Conservation (phyloP, 2,329 filamentous ascomycete genomes). For the Aspergillus awamori region DNA sequence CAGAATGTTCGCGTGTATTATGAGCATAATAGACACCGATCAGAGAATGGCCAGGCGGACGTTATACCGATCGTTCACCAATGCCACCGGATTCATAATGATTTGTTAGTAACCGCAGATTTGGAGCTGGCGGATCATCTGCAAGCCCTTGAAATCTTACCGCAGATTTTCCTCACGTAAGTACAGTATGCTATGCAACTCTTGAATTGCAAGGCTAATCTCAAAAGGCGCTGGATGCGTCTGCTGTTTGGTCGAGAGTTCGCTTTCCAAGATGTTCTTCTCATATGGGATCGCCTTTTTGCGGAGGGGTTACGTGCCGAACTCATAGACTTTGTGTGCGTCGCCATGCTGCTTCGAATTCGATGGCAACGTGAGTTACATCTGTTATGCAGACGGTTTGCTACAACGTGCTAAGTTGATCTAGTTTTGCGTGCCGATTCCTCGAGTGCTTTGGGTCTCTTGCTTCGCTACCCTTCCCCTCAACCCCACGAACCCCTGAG, state of each 20-base stretch:
- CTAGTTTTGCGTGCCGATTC: conserved; percentile 85
- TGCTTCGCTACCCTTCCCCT: conserved; percentile 81
- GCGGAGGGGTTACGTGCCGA: conserved; percentile 79
- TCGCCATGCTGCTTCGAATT: conserved; percentile 90
- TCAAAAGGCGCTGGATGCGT: conserved; percentile 74
- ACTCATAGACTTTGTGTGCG: conserved; percentile 85
- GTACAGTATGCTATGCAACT: conserved; percentile 27
- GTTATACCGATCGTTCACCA: conserved; percentile 78
- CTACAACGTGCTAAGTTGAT: background rate
- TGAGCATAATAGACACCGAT: conserved; percentile 62
- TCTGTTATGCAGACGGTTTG: conserved; percentile 14
- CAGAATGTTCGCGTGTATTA: conserved; percentile 84
- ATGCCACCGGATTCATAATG: conserved; percentile 84
- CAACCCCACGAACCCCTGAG: conserved; percentile 69
- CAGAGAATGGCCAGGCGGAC: conserved; percentile 48
- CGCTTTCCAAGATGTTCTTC: conserved; percentile 78
- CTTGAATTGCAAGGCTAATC: conserved; percentile 2
- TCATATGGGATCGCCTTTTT: conserved; percentile 89
- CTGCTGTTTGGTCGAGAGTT: conserved; percentile 93
- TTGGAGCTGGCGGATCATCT: conserved; percentile 82
- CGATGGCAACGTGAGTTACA: conserved; percentile 77
- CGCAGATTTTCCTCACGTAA: conserved; percentile 94
- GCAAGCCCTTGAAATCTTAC: conserved; percentile 81
- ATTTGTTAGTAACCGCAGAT: conserved; percentile 75
- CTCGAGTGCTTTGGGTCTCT: conserved; percentile 75